Evolutionary conservation across 2,329 filamentous ascomycete species (phyloP).

Genomic region (Fusarium sarcochroum): DNA sequence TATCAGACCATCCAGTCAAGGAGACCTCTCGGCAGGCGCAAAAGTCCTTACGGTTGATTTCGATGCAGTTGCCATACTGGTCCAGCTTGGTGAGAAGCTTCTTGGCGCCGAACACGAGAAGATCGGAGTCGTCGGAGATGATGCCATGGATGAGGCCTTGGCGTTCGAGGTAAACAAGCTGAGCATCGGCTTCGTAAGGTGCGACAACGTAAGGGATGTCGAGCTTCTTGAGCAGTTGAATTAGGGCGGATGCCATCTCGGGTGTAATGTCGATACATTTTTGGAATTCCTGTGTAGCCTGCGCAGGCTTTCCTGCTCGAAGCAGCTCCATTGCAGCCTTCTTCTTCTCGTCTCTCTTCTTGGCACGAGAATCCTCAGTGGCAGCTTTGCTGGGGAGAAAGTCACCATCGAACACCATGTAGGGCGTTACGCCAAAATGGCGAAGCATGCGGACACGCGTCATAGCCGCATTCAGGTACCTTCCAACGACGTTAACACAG

Average conservation of each 20-base stretch:
- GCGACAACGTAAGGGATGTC: slow-evolving; percentile 91
- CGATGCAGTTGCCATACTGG: slow-evolving; percentile 91
- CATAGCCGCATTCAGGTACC: slow-evolving; percentile 92
- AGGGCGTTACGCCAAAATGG: slow-evolving; percentile 94
- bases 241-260: slow-evolving; percentile 92
- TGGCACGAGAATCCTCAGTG: slow-evolving; percentile 84
- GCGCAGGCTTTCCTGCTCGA: slow-evolving; percentile 82
- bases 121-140: slow-evolving; percentile 94
- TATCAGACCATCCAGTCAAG: slow-evolving; percentile 91
- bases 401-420: slow-evolving; percentile 96
- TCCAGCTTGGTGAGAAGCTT: slow-evolving; percentile 93
- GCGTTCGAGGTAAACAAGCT: slow-evolving; percentile 92
- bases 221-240: slow-evolving; percentile 88
- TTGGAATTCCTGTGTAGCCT: slow-evolving; percentile 89
- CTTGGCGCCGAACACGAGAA: slow-evolving; percentile 94
- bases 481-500: slow-evolving; percentile 53
- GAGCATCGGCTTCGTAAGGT: slow-evolving; percentile 97
- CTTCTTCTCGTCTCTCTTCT: slow-evolving; percentile 82
- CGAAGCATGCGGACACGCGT: slow-evolving; percentile 93
- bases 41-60: slow-evolving; percentile 92
- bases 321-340: slow-evolving; percentile 83
- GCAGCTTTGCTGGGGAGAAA: slow-evolving; percentile 92
- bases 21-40: slow-evolving; percentile 89
- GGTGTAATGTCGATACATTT: slow-evolving; percentile 97
- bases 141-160: slow-evolving; percentile 89